These are phyloP conservation scores for Vitis hybrid DNA, from an alignment of 177 flowering plant species.

Conservation along the genomic window DNA sequence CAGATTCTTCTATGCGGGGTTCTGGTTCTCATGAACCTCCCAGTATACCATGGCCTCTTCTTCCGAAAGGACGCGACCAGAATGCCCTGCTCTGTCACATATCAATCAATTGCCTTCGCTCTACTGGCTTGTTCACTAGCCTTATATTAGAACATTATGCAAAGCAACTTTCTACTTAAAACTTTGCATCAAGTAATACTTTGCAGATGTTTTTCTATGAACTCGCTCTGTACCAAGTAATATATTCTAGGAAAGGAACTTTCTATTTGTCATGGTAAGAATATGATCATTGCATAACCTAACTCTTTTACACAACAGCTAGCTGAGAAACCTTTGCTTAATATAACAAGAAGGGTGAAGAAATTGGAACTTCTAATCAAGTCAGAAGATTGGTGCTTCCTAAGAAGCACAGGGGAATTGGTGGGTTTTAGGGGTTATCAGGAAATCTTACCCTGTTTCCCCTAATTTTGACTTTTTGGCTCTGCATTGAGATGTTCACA, in stretches of 20 bases:
- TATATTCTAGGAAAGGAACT: not conserved
- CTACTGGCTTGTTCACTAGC: slow-evolving; percentile 14
- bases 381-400: not conserved
- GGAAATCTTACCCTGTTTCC: not conserved
- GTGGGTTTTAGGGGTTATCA: not conserved
- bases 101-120: slow-evolving; percentile 16
- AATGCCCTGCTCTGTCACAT: slow-evolving; percentile 24
- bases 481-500: not conserved
- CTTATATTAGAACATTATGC: not conserved
- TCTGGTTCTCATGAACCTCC: slow-evolving; percentile 23
- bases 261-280: not conserved
- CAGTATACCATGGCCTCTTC: slow-evolving; percentile 26
- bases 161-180: too few species aligned
- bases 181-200: too few species aligned
- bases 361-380: not conserved
- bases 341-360: not conserved
- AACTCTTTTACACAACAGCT: not conserved
- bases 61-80: slow-evolving; percentile 28
- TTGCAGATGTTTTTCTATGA: too few species aligned
- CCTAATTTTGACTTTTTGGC: not conserved
- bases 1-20: slow-evolving; percentile 27
- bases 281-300: too few species aligned
- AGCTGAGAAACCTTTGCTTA: not conserved
- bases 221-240: too few species aligned
- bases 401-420: not conserved